A percentile compares a stretch with the other conserved stretches of the same genome.
Evolutionary conservation across 2,329 filamentous ascomycete genomes (phyloP).

Genomic region (Ceratocystis cubensis): DNA sequence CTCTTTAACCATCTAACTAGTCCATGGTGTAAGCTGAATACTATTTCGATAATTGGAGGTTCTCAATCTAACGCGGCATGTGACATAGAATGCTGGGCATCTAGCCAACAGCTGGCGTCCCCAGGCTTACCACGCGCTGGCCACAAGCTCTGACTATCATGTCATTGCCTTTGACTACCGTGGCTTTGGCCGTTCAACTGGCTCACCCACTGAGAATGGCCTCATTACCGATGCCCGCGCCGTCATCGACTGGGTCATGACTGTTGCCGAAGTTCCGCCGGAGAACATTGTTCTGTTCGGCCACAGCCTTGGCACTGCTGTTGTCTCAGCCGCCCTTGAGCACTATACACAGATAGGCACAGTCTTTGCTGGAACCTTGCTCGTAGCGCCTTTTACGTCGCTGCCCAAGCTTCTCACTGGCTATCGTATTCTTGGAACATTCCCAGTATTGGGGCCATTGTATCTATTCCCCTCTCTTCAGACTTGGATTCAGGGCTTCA

Average conservation of each 20-base stretch:
- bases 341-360: constrained; percentile 48
- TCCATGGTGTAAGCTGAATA: constrained; percentile 18
- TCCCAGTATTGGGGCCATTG: constrained; percentile 70
- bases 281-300: constrained; percentile 68
- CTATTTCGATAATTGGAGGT: not conserved
- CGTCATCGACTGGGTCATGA: constrained; percentile 58
- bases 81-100: constrained; percentile 64
- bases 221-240: constrained; percentile 67
- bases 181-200: constrained; percentile 70
- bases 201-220: constrained; percentile 67
- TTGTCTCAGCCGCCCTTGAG: constrained; percentile 62
- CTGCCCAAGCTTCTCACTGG: constrained; percentile 59
- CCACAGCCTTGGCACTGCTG: constrained; percentile 79
- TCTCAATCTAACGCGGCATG: not conserved
- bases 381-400: constrained; percentile 68
- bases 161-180: constrained; percentile 85
- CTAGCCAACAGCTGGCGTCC: constrained; percentile 67
- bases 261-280: constrained; percentile 50
- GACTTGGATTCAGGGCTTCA: constrained; percentile 39
- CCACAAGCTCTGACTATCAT: constrained; percentile 62
- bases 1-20: constrained; percentile 7
- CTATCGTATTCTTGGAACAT: constrained; percentile 64
- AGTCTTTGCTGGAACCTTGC: constrained; percentile 66
- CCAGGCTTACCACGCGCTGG: constrained; percentile 62
- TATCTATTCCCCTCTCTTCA: constrained; percentile 25